Base-by-base conservation (phyloP, 352 stramenopile species). In the Pythium chondricola region DNA sequence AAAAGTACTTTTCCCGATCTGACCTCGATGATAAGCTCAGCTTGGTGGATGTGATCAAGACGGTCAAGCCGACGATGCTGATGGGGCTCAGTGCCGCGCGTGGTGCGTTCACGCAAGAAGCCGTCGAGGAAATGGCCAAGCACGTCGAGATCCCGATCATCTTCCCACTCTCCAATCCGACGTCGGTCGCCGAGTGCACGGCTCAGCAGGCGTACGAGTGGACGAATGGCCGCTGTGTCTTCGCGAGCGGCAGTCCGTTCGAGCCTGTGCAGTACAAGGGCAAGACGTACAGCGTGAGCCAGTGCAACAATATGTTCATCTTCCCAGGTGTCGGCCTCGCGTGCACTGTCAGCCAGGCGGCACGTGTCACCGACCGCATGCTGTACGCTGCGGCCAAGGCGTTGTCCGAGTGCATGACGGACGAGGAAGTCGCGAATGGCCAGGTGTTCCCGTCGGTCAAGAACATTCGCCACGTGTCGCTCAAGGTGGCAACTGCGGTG, bases 261-360 rank as follows among this genome's bases (percentile, higher is more conserved):
- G 79, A 89, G 33, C 85, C 92, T 1, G 92, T 98, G 18, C 50
- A 79, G 52, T 90, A 78, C 60, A 78, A 97, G 41, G 94, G 91
- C 32, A 78, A 79, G 46, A 52, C 70, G 47, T 87, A 92, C 65
- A 59, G 65, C 22, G 71, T 89, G 58, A 89, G 77, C 52, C 89
- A 97, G 67, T 91, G 85, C 64, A 98, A 98, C 83, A 98, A 98
- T 67, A 95, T 97, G 83, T 99, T 98, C 65, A 95, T 99, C 58
- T 99, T 99, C 74, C 95, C 96, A 26, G 96, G 88, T 36, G 68
- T 99, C 36, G 95, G 94, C 29, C 78, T 98, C 5, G 95, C 89
- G 17, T 87, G 85, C 17, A 86, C 92, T 4, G 67, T 98, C 10
- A 85, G 81, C 50, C 77, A 86, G 45, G 60, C 78, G 17, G 71